Evolutionary conservation across 805 yeast species (phyloP).

Genomic region (Scheffersomyces ergatensis): DNA sequence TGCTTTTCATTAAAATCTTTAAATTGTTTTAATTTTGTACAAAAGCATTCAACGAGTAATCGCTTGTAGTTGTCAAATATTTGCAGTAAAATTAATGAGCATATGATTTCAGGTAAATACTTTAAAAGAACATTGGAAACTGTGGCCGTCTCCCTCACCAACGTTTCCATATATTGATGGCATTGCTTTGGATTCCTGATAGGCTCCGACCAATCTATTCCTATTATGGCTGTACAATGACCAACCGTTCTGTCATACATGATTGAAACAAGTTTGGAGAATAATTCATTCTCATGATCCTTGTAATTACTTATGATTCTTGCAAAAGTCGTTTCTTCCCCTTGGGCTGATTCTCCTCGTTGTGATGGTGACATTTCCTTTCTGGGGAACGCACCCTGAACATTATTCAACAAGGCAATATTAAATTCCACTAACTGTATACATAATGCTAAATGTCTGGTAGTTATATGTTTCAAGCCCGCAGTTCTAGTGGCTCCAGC

Average conservation of each 20-base stretch:
- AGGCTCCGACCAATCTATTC: conserved; percentile 51
- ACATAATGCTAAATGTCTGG: conserved; percentile 67
- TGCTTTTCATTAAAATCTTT: conserved; percentile 54
- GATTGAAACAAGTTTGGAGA: conserved; percentile 61
- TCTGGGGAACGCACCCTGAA: conserved; percentile 15
- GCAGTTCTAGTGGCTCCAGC: conserved; percentile 78
- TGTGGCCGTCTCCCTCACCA: conserved; percentile 66
- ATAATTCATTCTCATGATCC: conserved; percentile 64
- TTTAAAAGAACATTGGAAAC: conserved; percentile 58
- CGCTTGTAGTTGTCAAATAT: conserved; percentile 60
- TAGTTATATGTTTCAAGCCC: conserved; percentile 69
- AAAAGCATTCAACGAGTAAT: conserved; percentile 49
- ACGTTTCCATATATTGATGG: conserved; percentile 61
- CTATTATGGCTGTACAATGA: conserved; percentile 48
- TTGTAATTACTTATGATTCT: conserved; percentile 38
- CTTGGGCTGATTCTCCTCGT: conserved; percentile 12
- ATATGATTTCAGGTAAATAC: conserved; percentile 52
- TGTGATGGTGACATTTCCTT: conserved; percentile 1
- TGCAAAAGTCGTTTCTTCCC: conserved; percentile 27
- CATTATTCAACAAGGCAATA: conserved; percentile 33
- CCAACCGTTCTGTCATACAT: conserved; percentile 62
- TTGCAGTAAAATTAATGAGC: conserved; percentile 42
- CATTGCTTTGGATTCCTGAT: conserved; percentile 44
- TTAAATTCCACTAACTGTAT: conserved; percentile 58
- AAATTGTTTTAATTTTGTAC: conserved; percentile 44